Evolutionary conservation across 306 rosid species (phyloP), one percentile per base, ranked within the genome.

Genomic region (Alnus rubra): DNA sequence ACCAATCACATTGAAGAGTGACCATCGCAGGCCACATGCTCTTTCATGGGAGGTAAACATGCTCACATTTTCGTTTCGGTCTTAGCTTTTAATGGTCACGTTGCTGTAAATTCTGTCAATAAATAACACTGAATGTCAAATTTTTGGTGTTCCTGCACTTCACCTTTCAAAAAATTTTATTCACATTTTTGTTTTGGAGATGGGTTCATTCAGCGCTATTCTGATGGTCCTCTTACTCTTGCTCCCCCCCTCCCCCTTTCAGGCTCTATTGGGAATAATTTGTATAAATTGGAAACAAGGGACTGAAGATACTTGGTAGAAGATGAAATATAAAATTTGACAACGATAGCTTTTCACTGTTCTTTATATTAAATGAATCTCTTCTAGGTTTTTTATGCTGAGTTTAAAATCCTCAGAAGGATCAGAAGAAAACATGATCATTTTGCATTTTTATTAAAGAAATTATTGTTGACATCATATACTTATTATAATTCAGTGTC

Each of bases 1-100:
- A 56, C 90, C 98, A 16, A 75, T 90, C 84, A 88, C 88, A 74
- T 85, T 95, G 90, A 95, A 88, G 88, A 91, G 93, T 79, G 98
- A 92, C 82, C 95, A 90, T 81, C 97, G 98, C 76, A 90, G 98
- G 85, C 97, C 98, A 63, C 98, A 95, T 89, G 98, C 98, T 86
- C 91, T 95, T 79, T 95, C 98, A 58, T 95, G 98, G 98, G 98
- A 95, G 98, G 98, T 95, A 84, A 77, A 82, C 68, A 79, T 60
- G 84, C 54, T 74, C 60, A 81, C 73, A 56, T 74, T 53, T 70
- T 76, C 15, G 19, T 80, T 3, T 13, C n/a, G 56, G 33, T 73
- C 69, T 81, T 47, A 69, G 54, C 58, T 73, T 69, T 77, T 58
- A 70, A 55, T 80, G 56, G 77, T 75, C 76, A 69, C 65, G 76